These are phyloP conservation scores for Podila minutissima DNA, from an alignment of 192 early-diverging fungal genomes.

Conservation along the genomic window DNA sequence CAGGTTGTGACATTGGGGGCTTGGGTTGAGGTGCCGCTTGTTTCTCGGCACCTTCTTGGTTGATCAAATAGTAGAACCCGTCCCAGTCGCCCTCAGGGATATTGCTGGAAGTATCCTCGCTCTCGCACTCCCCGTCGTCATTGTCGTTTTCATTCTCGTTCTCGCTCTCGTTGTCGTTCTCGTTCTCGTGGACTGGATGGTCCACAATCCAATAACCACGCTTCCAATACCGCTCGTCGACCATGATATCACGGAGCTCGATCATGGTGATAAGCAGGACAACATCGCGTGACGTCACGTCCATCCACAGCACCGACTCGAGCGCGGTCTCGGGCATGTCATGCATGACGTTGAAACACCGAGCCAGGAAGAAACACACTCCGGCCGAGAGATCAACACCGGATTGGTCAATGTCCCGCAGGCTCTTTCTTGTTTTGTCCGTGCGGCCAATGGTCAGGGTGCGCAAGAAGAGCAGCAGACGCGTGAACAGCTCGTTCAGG, in stretches of 20 bases:
- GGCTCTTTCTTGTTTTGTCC: slow-evolving; percentile 23
- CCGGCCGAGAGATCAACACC: slow-evolving; percentile 32
- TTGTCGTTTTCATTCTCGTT: not conserved
- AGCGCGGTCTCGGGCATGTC: slow-evolving; percentile 51
- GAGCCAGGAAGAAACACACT: slow-evolving; percentile 43
- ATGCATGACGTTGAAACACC: slow-evolving; percentile 52
- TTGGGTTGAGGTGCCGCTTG: not conserved
- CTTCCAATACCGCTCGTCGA: slow-evolving; percentile 49
- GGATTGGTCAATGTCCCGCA: slow-evolving; percentile 3
- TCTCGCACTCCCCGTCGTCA: not conserved
- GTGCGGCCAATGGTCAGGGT: slow-evolving; percentile 46
- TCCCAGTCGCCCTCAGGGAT: slow-evolving; percentile 34
- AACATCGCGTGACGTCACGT: slow-evolving; percentile 37
- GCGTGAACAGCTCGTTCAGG: slow-evolving; percentile 44
- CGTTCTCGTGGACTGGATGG: not conserved
- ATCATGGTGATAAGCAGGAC: slow-evolving; percentile 43
- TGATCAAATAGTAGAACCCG: slow-evolving; percentile 45
- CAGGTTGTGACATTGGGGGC: not conserved
- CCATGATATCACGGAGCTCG: slow-evolving; percentile 46
- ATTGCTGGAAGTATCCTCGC: not conserved
- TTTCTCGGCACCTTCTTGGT: slow-evolving; percentile 17
- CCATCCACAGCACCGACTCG: slow-evolving; percentile 48
- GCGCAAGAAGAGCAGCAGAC: slow-evolving; percentile 29
- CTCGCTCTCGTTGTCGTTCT: not conserved
- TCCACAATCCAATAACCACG: slow-evolving; percentile 40